phyloP scores from a whole-genome alignment of 129 eudicot species.

The Flaveria bidentis region DNA sequence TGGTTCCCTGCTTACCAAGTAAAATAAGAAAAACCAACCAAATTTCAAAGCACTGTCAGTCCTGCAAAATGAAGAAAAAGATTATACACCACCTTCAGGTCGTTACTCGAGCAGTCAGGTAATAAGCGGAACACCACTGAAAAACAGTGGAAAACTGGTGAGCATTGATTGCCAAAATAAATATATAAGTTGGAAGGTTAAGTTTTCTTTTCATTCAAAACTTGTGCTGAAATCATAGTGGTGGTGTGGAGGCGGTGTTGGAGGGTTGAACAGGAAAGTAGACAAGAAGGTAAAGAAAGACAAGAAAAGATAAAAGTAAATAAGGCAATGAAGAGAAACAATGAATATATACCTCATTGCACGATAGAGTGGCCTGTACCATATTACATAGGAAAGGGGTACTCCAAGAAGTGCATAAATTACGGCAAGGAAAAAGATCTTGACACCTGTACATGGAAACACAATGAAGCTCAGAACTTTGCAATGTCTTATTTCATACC shows the following conservation, averaged over 20 bases:
- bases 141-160: neutral
- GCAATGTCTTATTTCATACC: conserved; percentile 16
- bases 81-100: conserved; percentile 1
- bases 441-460: conserved; percentile 61
- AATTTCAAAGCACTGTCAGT: conserved; percentile 95
- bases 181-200: too few species aligned
- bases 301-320: too few species aligned
- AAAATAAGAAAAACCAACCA: conserved; percentile 87
- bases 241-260: too few species aligned
- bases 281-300: too few species aligned
- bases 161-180: too few species aligned
- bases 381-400: conserved; percentile 83
- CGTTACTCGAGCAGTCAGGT: conserved; percentile 1
- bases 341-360: conserved; percentile 73
- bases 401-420: conserved; percentile 87
- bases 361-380: conserved; percentile 94
- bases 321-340: neutral
- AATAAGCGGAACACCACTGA: neutral
- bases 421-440: conserved; percentile 80
- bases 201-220: too few species aligned
- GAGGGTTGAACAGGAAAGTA: too few species aligned
- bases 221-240: too few species aligned
- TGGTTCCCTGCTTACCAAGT: conserved; percentile 56
- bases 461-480: conserved; percentile 12
- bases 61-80: conserved; percentile 51